Percentiles rank a stretch among this genome's conserved stretches.
Evolutionary conservation across 2,329 filamentous ascomycete genomes (phyloP).

Genomic region (Aspergillus novofumigatus): DNA sequence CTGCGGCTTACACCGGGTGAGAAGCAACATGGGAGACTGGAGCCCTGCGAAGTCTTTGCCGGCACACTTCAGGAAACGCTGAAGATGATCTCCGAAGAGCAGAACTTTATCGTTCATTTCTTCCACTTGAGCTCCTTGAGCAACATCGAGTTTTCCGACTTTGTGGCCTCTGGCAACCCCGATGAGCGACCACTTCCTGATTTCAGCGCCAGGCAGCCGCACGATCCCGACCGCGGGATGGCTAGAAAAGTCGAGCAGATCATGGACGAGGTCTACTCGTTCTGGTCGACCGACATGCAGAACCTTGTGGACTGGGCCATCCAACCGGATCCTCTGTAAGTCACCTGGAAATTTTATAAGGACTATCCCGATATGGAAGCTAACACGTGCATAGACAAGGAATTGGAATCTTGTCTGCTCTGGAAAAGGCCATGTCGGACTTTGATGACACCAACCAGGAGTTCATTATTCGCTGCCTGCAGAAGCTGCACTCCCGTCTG

Average conservation of each 20-base stretch:
- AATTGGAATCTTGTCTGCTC: slow-evolving; percentile 73
- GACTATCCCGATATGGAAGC: slow-evolving; percentile 8
- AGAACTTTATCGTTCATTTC: slow-evolving; percentile 95
- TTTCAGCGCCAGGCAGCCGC: slow-evolving; percentile 67
- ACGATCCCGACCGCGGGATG: slow-evolving; percentile 83
- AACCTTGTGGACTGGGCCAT: slow-evolving; percentile 80
- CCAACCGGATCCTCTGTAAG: slow-evolving; percentile 74
- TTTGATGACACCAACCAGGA: slow-evolving; percentile 91
- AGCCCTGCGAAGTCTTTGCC: slow-evolving; percentile 77
- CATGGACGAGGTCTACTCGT: slow-evolving; percentile 85
- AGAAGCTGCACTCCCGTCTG: slow-evolving; percentile 72
- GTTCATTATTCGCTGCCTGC: slow-evolving; percentile 73
- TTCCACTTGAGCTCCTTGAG: slow-evolving; percentile 90
- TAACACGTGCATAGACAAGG: slow-evolving; percentile 62
- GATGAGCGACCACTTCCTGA: slow-evolving; percentile 68
- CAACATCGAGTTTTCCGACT: slow-evolving; percentile 76
- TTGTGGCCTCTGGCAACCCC: slow-evolving; percentile 63
- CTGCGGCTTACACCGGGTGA: slow-evolving; percentile 46
- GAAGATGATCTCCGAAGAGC: slow-evolving; percentile 82
- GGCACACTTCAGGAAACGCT: slow-evolving; percentile 76
- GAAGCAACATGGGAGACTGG: slow-evolving; percentile 59
- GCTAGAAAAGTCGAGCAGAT: slow-evolving; percentile 79
- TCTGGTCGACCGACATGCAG: slow-evolving; percentile 74
- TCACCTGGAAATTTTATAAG: slow-evolving; percentile 19
- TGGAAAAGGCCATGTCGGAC: slow-evolving; percentile 74